Percentiles rank a stretch among this genome's conserved stretches.
These are phyloP conservation scores for Leptographium lundbergii DNA, from an alignment of 2,329 filamentous ascomycete species.

Conservation along the genomic window DNA sequence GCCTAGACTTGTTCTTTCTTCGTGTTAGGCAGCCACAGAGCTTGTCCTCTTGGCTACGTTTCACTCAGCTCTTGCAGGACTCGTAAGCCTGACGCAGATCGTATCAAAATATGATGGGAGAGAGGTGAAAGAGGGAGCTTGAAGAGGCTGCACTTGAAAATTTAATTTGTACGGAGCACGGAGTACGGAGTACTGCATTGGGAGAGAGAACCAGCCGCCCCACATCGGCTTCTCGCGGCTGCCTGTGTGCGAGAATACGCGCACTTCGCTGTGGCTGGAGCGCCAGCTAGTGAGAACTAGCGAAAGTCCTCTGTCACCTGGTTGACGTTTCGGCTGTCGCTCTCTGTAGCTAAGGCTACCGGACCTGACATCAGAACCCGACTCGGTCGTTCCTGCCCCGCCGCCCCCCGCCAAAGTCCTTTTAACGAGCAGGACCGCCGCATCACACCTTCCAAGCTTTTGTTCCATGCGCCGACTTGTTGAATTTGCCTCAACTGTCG, in stretches of 20 bases:
- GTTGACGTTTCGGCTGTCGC: background rate
- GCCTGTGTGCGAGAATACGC: conserved; percentile 6
- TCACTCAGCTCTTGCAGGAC: background rate
- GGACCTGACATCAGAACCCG: conserved; percentile 2
- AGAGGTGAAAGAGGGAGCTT: background rate
- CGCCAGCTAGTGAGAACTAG: background rate
- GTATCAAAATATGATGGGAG: background rate
- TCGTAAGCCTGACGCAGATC: background rate
- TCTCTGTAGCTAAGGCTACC: background rate
- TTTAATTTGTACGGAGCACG: background rate
- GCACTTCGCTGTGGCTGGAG: conserved; percentile 24
- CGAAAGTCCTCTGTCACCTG: background rate
- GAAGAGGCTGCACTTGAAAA: background rate
- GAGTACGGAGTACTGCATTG: background rate
- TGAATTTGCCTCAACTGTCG: background rate
- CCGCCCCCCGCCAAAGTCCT: background rate
- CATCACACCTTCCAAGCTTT: background rate
- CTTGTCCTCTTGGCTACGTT: background rate
- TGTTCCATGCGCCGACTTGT: background rate
- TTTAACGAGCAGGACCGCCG: background rate
- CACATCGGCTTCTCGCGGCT: background rate
- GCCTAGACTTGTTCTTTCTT: background rate
- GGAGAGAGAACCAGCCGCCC: background rate
- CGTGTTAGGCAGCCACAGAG: background rate
- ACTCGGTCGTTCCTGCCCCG: conserved; percentile 3